Evolutionary conservation across 768 basidiomycete genomes (phyloP).

Genomic region (Hortiboletus campestris): DNA sequence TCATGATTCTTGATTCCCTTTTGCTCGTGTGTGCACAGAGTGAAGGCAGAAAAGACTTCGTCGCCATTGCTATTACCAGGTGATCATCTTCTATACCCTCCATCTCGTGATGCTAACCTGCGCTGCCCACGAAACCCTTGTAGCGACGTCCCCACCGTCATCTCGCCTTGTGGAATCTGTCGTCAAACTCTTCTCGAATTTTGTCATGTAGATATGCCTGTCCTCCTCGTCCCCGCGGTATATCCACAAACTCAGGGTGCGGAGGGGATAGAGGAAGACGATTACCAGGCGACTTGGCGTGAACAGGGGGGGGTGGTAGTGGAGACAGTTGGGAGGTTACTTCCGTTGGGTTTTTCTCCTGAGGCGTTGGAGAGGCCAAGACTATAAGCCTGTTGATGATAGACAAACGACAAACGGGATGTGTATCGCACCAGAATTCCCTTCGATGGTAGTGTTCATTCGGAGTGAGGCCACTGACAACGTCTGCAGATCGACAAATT

Average conservation of each 20-base stretch:
- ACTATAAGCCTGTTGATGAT: background rate
- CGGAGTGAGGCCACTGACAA: too few relatives aligned
- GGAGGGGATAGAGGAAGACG: background rate
- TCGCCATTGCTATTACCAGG: background rate
- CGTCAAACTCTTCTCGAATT: background rate
- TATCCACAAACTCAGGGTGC: background rate
- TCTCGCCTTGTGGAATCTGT: background rate
- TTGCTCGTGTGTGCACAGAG: background rate
- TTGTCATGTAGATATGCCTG: background rate
- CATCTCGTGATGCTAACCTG: background rate
- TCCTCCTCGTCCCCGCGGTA: background rate
- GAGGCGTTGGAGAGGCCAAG: background rate
- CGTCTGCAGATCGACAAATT: too few relatives aligned
- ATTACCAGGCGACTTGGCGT: background rate
- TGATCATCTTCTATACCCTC: background rate
- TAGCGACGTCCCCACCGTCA: background rate
- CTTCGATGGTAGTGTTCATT: too few relatives aligned
- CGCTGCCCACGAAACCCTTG: background rate
- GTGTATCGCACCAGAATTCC: too few relatives aligned
- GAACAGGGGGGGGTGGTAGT: background rate
- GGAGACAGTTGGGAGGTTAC: background rate
- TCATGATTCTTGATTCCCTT: background rate
- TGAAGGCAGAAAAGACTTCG: background rate
- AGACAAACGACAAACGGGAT: too few relatives aligned
- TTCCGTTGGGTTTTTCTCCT: background rate